Evolutionary conservation across 1,284 basidiomycete species (phyloP), one percentile per base, ranked within the genome.

Genomic region (Trichosporon asahii): DNA sequence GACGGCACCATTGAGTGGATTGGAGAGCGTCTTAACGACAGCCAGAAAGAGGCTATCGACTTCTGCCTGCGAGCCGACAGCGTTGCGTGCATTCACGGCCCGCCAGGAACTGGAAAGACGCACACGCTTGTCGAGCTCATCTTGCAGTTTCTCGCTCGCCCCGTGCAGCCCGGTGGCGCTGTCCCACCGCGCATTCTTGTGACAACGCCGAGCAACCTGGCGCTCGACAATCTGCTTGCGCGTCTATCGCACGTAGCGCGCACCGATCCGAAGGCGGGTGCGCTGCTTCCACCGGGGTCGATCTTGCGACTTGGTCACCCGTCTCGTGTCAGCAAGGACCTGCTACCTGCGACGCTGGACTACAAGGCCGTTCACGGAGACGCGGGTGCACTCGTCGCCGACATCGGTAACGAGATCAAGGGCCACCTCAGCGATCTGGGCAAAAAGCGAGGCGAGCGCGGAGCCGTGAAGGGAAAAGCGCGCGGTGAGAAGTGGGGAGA

Each of bases 71-170:
- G 72, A 11, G 80, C 85, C 0, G 74, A 88, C 1, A 90, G 95
- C 78, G 87, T 98, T 0, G 92, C 92, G 0, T 93, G 95, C 74
- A 95, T 99, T n/a, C 95, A 98, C 78, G 95, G 96, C 0, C 96
- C 96, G 5, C 95, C 96, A 70, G 95, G 87, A 71, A 95, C 94
- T 0, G 94, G 94, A 6, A 97, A 97, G 85, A 97, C 94, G 0
- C 91, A 94, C 75, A 95, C 94, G 0, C 86, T 97, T 11, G 90
- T 96, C 46, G 94, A 97, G 79, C 88, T 95, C 66, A 92, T 96
- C 70, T 89, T 91, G 35, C 94, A 97, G 78, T 84, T 94, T 12
- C 89, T 92, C 0, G 85, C 79, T 12, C 75, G 79, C 0, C 79
- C 79, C 1, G 72, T 76, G 0, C 69, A 66, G 14, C 57, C 71